Base-by-base conservation (phyloP, 1,284 basidiomycete species). In the Pascua guehoae region DNA sequence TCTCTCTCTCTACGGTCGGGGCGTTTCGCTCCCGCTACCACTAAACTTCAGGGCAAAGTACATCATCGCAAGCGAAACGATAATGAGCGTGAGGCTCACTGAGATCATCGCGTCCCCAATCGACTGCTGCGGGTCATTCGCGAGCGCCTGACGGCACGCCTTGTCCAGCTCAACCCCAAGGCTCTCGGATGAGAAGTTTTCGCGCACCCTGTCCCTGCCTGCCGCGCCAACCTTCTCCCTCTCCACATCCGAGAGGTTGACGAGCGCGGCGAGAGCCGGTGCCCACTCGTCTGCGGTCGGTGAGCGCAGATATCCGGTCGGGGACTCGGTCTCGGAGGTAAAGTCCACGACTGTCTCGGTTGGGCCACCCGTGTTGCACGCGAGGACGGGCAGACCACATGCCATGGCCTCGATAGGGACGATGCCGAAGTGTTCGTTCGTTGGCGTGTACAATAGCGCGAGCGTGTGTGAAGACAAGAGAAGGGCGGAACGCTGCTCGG, bases 361-460 rank as follows among this genome's bases (percentile, higher is more conserved):
- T 1, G 96, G 95, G 0, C 95, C 95, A 39, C 96, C 95, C 51
- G 84, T 88, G 73, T 93, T 81, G 65, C 88, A 90, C 0, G 93
- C 93, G 8, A 98, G 76, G 0, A 98, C 89, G 0, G 93, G 92
- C 0, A 98, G 73, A 1, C 91, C 90, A 60, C 88, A 93, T 2
- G 87, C 84, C 92, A 98, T 97, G 0, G 86, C 94, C 74, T 98
- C 96, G 7, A 98, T 84, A 0, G 95, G 95, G 0, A 89, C 94
- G 66, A 98, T 98, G 2, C 95, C 95, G 71, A 98, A 96, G 75
- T 98, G 95, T 71, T 98, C 95, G 74, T 96, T 94, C 2, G 84
- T 81, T 0, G 96, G 95, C 0, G 96, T 98, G 75, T 98, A 98
- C 4, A 98, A 81, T 0, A 98, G 80, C 0, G 84, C 87, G 11